Percentiles rank a stretch among this genome's conserved stretches.
Conservation (phyloP, 495 filamentous ascomycete species). For the Hypoxylon fuscum region DNA sequence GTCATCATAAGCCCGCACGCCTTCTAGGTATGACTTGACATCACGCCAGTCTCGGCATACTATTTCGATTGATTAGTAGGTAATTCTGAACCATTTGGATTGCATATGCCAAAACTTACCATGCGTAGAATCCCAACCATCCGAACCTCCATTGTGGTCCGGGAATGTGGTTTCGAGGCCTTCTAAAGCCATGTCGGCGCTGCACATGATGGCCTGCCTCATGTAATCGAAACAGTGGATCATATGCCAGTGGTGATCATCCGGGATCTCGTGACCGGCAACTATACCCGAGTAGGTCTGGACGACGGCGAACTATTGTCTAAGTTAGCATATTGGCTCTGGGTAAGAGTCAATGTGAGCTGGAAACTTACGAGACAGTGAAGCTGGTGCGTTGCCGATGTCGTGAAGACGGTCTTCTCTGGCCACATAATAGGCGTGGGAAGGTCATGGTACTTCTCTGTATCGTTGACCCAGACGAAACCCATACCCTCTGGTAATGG, state of each 20-base stretch:
- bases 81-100: not conserved
- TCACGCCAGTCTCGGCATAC: conserved; percentile 53
- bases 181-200: conserved; percentile 55
- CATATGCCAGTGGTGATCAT: conserved; percentile 62
- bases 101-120: conserved; percentile 32
- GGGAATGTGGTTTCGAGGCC: conserved; percentile 56
- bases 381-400: conserved; percentile 56
- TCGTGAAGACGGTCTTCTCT: conserved; percentile 59
- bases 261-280: conserved; percentile 48
- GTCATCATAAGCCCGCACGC: conserved; percentile 58
- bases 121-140: conserved; percentile 59
- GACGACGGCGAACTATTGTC: conserved; percentile 51
- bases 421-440: conserved; percentile 57
- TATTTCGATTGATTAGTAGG: conserved; percentile 19
- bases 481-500: conserved; percentile 52
- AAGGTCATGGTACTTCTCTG: conserved; percentile 55
- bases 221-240: conserved; percentile 61
- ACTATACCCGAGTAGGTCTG: conserved; percentile 56
- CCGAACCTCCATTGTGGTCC: conserved; percentile 55
- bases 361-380: conserved; percentile 49
- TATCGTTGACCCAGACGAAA: conserved; percentile 57
- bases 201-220: conserved; percentile 57
- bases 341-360: too few relatives aligned
- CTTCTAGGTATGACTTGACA: conserved; percentile 53
- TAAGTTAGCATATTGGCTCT: not conserved